Evolutionary conservation across 371 early-diverging fungal species (phyloP), one percentile per base, ranked within the genome.

Genomic region (Polyrhizophydium stewartii): DNA sequence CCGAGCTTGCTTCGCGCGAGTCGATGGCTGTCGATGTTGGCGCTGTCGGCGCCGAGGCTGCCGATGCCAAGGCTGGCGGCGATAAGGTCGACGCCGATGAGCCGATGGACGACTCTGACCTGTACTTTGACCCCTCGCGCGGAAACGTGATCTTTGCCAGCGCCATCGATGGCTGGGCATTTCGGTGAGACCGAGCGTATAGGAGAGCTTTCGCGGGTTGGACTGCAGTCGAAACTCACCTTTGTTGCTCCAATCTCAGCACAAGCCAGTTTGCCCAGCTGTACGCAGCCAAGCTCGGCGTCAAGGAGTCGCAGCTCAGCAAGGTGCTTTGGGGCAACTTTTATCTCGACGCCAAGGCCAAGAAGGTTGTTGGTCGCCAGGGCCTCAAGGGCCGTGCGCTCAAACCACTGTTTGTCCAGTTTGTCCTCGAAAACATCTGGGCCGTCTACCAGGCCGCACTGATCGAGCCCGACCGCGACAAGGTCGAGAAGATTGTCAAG

Each of bases 131-230:
- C 33, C 99, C 99, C 3, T 90, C 90, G 33, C 79, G 77, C 51
- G 97, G 98, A 32, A 99, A 97, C 68, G 99, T 99, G 55, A 83
- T 98, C 31, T 99, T 99, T 73, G 77, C 93, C 0, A 89, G 90
- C 56, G 97, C 98, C 1, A 87, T 91, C 22, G 97, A 99, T 71
- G 99, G 99, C 0, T 99, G 99, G 98, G 98, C 97, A 3, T 99
- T 97, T 73, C n/a, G n/a, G 31, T n/a, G n/a, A n/a, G n/a, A n/a
- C n/a, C n/a, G n/a, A n/a, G n/a, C 24, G 50, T 9, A 17, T 22
- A 21, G 21, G 50, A 41, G 41, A 16, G 17, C 24, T 9, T 21
- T 25, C 10, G 24, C 50, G 50, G 13, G 10, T 49, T 25, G 27
- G 27, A 50, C 51, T n/a, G 13, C n/a, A 25, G n/a, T 50, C 51